These are phyloP conservation scores for Neurospora sp. DNA, from an alignment of 495 filamentous ascomycete genomes.

Conservation along the genomic window DNA sequence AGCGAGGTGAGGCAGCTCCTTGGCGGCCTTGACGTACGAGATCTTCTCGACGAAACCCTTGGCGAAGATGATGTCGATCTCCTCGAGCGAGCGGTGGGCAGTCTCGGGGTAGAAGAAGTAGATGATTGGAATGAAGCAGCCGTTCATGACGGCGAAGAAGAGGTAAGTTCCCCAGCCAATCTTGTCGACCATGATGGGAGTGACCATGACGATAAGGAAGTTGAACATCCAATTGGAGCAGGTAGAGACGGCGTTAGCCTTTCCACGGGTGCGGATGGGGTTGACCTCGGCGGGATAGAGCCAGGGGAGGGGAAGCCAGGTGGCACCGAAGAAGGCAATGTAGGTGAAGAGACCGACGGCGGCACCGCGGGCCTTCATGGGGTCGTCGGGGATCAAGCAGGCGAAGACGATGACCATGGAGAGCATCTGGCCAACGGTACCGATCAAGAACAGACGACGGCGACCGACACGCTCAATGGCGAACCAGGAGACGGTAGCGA, in stretches of 20 bases:
- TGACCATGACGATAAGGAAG: slow-evolving; percentile 74
- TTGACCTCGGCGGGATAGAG: slow-evolving; percentile 60
- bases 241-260: slow-evolving; percentile 67
- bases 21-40: slow-evolving; percentile 58
- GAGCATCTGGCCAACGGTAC: slow-evolving; percentile 56
- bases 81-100: slow-evolving; percentile 57
- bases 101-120: slow-evolving; percentile 75
- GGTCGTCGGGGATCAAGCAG: slow-evolving; percentile 52
- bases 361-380: slow-evolving; percentile 51
- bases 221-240: slow-evolving; percentile 77
- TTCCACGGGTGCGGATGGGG: slow-evolving; percentile 61
- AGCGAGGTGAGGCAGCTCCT: slow-evolving; percentile 57
- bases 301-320: slow-evolving; percentile 64
- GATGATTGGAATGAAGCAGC: slow-evolving; percentile 59
- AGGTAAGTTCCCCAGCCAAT: slow-evolving; percentile 72
- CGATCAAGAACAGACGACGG: slow-evolving; percentile 59
- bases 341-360: slow-evolving; percentile 72
- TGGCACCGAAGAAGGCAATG: slow-evolving; percentile 67
- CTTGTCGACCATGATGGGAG: slow-evolving; percentile 57
- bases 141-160: slow-evolving; percentile 67
- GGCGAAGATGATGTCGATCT: slow-evolving; percentile 71
- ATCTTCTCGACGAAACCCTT: slow-evolving; percentile 70
- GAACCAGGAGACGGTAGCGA: slow-evolving; percentile 71
- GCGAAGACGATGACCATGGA: slow-evolving; percentile 70
- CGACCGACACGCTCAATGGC: slow-evolving; percentile 66